A percentile compares a stretch with the other conserved stretches of the same genome.
phyloP scores from a whole-genome alignment of 169 alveolate genomes.

The Eimeria maxima region DNA sequence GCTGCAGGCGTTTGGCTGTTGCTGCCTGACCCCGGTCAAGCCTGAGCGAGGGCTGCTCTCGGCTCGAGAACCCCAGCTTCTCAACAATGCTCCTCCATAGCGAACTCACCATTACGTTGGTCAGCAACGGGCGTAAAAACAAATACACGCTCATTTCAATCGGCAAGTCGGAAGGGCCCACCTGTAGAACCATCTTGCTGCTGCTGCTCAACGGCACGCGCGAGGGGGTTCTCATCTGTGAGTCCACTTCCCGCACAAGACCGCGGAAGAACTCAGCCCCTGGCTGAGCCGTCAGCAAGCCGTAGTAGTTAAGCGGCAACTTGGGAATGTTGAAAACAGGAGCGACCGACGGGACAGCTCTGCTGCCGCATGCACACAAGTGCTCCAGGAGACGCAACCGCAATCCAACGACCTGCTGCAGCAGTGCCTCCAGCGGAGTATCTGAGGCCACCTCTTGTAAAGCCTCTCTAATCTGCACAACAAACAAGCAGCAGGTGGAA shows the following conservation, averaged over 20 bases:
- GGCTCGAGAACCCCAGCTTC: slow-evolving; percentile 81
- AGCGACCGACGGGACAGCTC: slow-evolving; percentile 86
- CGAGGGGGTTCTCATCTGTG: background rate
- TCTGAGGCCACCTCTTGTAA: background rate
- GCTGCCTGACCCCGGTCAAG: slow-evolving; percentile 91
- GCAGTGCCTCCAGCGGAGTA: background rate
- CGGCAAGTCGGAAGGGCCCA: slow-evolving; percentile 88
- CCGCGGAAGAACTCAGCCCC: slow-evolving; percentile 69
- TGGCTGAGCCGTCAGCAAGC: slow-evolving; percentile 83
- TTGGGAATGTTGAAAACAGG: slow-evolving; percentile 86
- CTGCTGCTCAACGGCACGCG: background rate
- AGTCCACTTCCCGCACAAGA: background rate
- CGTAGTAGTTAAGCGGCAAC: slow-evolving; percentile 83
- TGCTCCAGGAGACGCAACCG: slow-evolving; percentile 80
- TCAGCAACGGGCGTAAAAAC: slow-evolving; percentile 84
- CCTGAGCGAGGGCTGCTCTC: slow-evolving; percentile 85
- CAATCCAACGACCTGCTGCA: slow-evolving; percentile 53
- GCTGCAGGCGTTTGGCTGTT: slow-evolving; percentile 87
- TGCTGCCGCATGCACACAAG: slow-evolving; percentile 79
- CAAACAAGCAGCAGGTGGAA: background rate
- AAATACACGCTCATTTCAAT: slow-evolving; percentile 84
- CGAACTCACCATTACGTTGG: slow-evolving; percentile 76
- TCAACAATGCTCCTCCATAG: slow-evolving; percentile 86
- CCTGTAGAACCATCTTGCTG: slow-evolving; percentile 86
- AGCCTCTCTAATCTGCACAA: slow-evolving; percentile 39